Base-by-base conservation (phyloP, 2,329 filamentous ascomycete species). In the Aspergillus sp. region DNA sequence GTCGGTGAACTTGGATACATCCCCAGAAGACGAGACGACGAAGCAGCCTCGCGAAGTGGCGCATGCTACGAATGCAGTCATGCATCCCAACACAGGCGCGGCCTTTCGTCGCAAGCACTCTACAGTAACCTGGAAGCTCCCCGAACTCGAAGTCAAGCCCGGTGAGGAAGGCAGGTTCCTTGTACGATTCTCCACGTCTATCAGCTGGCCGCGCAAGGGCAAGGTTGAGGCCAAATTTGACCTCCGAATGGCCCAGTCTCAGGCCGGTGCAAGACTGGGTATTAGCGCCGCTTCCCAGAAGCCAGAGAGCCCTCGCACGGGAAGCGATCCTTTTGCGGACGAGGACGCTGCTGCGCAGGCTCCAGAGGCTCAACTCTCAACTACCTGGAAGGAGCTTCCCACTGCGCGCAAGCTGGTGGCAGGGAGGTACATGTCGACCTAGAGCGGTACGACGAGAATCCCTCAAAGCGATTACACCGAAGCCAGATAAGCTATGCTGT, bases 211-310 rank as follows among this genome's bases (percentile, higher is more conserved):
- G 0, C 77, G 75, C 41, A 75, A 82, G 4, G 86, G 86, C 0
- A 78, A 75, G 33, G 72, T 93, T 6, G 89, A 98, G 56, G 84
- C 84, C 1, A 71, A 80, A 35, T 95, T 88, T 78, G 86, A 94
- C 54, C 64, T 81, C 14, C 55, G 52, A 28, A 71, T 66, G 2
- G 66, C 72, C 24, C 61, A 72, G 19, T 65, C 72, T 24, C 61
- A 72, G 19, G 61, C 63, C 1, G 74, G 73, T 1, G 81, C 76
- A 43, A 78, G 77, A 7, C 73, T 95, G 35, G 79, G 75, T 4
- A 66, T 86, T 59, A 56, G 68, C 41, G 42, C 54, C 35, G 36
- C 57, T 33, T 47, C 53, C 26, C 30, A 42, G 15, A 27, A 37
- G 14, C 40, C 45, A 7, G 47, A 46, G 4, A 40, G 45, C n/a